Evolutionary conservation across 2,329 filamentous ascomycete species (phyloP).

Genomic region (Beauveria sp.): DNA sequence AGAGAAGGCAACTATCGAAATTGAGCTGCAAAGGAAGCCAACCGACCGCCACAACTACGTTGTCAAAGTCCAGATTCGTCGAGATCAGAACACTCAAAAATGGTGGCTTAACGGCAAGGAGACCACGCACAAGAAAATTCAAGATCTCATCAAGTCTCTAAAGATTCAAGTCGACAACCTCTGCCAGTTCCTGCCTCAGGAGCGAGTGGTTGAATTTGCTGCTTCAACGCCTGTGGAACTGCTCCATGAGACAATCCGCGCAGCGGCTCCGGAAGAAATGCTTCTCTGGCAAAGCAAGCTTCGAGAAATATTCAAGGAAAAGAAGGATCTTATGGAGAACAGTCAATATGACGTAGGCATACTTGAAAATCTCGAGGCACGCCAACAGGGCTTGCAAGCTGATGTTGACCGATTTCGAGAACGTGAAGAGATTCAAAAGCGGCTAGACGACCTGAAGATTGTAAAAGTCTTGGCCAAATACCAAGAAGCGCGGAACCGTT

Average conservation of each 20-base stretch:
- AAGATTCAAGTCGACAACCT: conserved; percentile 96
- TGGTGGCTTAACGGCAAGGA: conserved; percentile 69
- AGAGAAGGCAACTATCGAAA: conserved; percentile 72
- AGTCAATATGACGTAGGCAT: conserved; percentile 53
- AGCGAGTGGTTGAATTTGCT: conserved; percentile 91
- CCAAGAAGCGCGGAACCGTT: conserved; percentile 41
- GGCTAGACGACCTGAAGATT: conserved; percentile 56
- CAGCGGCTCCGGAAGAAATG: conserved; percentile 77
- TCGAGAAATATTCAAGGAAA: conserved; percentile 58
- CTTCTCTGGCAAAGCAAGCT: conserved; percentile 68
- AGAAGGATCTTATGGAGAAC: conserved; percentile 55
- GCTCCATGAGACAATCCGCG: conserved; percentile 77
- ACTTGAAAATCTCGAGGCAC: conserved; percentile 59
- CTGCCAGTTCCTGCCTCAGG: conserved; percentile 94
- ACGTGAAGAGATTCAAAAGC: conserved; percentile 58
- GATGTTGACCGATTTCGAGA: conserved; percentile 81
- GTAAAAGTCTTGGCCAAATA: conserved; percentile 61
- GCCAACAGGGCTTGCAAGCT: conserved; percentile 66
- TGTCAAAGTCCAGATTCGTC: conserved; percentile 67
- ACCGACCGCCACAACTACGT: conserved; percentile 59
- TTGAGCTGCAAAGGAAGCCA: conserved; percentile 68
- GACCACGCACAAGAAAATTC: conserved; percentile 54
- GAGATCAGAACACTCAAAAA: conserved; percentile 73
- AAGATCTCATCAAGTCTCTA: conserved; percentile 59
- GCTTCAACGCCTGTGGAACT: conserved; percentile 74